A percentile compares a stretch with the other conserved stretches of the same genome.
phyloP scores from a whole-genome alignment of 2,329 filamentous ascomycete genomes.

The Venturia aucupariae region DNA sequence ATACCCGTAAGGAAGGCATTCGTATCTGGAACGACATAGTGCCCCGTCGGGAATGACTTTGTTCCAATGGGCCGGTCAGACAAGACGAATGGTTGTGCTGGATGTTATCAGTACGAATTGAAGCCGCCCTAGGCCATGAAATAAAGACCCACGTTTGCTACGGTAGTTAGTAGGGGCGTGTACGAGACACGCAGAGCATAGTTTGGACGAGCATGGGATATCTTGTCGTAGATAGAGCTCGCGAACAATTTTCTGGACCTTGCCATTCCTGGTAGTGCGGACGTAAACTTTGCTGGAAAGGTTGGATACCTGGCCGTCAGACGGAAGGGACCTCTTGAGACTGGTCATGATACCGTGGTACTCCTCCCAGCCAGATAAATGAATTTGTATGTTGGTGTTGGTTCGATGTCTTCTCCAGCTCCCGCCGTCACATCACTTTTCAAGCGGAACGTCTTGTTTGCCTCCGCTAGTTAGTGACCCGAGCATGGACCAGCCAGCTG shows the following conservation, averaged over 20 bases:
- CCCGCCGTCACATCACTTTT: background rate
- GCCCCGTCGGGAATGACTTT: slow-evolving; percentile 70
- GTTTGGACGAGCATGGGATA: slow-evolving; percentile 89
- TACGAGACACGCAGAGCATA: slow-evolving; percentile 69
- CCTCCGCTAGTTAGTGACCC: background rate
- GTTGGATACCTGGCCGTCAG: slow-evolving; percentile 53
- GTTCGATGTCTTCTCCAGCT: background rate
- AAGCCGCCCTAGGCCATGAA: too few relatives aligned
- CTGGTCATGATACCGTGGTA: slow-evolving; percentile 45
- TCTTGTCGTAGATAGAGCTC: slow-evolving; percentile 94
- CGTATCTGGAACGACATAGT: slow-evolving; percentile 92
- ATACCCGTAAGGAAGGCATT: slow-evolving; percentile 93
- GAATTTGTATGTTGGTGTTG: background rate
- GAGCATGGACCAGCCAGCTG: background rate
- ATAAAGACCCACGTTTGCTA: slow-evolving; percentile 54
- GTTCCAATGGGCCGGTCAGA: slow-evolving; percentile 82
- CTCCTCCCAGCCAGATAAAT: background rate
- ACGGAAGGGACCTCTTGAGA: slow-evolving; percentile 47
- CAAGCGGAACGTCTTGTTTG: background rate
- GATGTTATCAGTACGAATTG: slow-evolving; percentile 16
- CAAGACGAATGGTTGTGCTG: slow-evolving; percentile 75
- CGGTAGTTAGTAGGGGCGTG: slow-evolving; percentile 70
- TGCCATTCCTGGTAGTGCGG: slow-evolving; percentile 86
- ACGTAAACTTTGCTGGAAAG: slow-evolving; percentile 95
- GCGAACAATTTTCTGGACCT: slow-evolving; percentile 96